Conservation (phyloP, 1,284 basidiomycete species). For the Exobasidium cylindrosporum region DNA sequence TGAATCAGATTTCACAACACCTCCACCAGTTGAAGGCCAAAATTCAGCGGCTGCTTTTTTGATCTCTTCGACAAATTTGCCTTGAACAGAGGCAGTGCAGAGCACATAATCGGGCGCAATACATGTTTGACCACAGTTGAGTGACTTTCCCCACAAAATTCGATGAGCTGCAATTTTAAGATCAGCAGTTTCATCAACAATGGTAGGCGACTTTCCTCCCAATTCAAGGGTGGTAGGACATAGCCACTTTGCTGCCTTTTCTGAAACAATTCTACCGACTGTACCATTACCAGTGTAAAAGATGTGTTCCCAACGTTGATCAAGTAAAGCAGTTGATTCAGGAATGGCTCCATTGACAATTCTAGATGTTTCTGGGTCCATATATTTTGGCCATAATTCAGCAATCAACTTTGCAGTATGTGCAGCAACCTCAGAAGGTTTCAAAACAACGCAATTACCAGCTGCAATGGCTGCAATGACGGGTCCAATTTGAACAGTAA, state of each 20-base stretch:
- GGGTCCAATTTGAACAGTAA: slow-evolving; percentile 53
- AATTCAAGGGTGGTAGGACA: slow-evolving; percentile 77
- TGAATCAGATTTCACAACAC: slow-evolving; percentile 58
- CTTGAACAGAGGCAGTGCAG: slow-evolving; percentile 66
- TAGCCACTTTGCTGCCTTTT: slow-evolving; percentile 79
- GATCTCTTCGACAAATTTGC: slow-evolving; percentile 65
- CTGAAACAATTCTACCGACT: slow-evolving; percentile 73
- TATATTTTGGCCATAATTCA: slow-evolving; percentile 73
- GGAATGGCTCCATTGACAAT: slow-evolving; percentile 74
- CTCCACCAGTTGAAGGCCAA: slow-evolving; percentile 57
- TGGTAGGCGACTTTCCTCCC: slow-evolving; percentile 78
- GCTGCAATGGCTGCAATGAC: slow-evolving; percentile 57
- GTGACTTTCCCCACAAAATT: slow-evolving; percentile 75
- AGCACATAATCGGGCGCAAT: slow-evolving; percentile 73
- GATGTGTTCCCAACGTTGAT: slow-evolving; percentile 77
- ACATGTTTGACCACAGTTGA: slow-evolving; percentile 64
- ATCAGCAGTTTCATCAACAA: slow-evolving; percentile 67
- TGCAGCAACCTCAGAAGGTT: slow-evolving; percentile 73
- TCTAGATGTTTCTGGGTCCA: slow-evolving; percentile 70
- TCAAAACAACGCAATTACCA: slow-evolving; percentile 58
- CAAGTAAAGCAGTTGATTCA: slow-evolving; percentile 73
- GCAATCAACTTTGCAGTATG: slow-evolving; percentile 68
- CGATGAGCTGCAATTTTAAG: slow-evolving; percentile 59
- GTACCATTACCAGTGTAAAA: slow-evolving; percentile 64
- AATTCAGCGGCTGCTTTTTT: slow-evolving; percentile 60